Evolutionary conservation across 139 green algal species (phyloP).

Genomic region (Marvania coccoides): DNA sequence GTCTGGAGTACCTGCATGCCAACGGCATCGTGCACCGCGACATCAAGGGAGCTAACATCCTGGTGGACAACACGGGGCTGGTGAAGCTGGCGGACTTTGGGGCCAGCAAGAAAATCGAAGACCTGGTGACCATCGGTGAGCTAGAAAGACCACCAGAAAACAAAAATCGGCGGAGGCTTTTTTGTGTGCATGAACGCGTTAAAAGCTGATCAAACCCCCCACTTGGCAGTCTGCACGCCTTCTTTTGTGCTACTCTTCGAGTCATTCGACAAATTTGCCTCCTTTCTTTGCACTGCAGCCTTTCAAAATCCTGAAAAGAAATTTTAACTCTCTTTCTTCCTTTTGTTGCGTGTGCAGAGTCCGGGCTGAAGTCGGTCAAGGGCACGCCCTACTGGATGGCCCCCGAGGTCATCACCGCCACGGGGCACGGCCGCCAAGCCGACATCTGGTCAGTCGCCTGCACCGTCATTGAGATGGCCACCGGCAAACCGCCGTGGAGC

Average conservation of each 20-base stretch:
- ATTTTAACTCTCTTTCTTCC: neutral
- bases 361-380: slow-evolving; percentile 77
- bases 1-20: slow-evolving; percentile 90
- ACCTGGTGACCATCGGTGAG: slow-evolving; percentile 76
- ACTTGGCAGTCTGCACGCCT: neutral
- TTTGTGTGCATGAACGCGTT: neutral
- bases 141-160: neutral
- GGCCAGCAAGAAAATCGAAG: slow-evolving; percentile 84
- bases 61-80: slow-evolving; percentile 79
- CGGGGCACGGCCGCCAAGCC: slow-evolving; percentile 65
- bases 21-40: slow-evolving; percentile 87
- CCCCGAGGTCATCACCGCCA: slow-evolving; percentile 90
- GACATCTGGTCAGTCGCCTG: slow-evolving; percentile 96
- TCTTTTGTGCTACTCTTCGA: neutral
- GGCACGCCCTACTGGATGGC: slow-evolving; percentile 99
- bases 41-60: slow-evolving; percentile 95
- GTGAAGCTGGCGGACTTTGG: slow-evolving; percentile 97
- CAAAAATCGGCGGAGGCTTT: neutral
- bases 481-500: slow-evolving; percentile 79
- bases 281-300: neutral
- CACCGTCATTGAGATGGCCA: slow-evolving; percentile 96
- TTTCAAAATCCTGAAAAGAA: neutral
- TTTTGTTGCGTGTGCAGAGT: slow-evolving; percentile 15
- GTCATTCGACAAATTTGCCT: neutral
- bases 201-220: no score